Conservation (phyloP, 495 filamentous ascomycete species). For the Parathielavia hyrcaniae region DNA sequence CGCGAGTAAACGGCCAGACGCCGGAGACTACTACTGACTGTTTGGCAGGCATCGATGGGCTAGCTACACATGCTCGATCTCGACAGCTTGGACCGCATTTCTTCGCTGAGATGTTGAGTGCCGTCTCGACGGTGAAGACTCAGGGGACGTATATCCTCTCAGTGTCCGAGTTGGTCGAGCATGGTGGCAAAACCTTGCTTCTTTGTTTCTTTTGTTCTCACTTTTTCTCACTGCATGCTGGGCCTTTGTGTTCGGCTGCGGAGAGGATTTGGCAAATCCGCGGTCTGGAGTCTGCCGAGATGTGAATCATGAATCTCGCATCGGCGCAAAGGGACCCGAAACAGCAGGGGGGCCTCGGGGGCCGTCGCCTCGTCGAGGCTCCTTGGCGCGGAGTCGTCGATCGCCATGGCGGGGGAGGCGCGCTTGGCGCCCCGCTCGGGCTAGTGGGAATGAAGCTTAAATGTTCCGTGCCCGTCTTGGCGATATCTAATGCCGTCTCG, state of each 20-base stretch:
- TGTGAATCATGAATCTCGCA: too few species aligned
- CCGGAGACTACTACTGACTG: conserved; percentile 7
- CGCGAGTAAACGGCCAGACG: not conserved
- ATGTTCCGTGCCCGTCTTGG: not conserved
- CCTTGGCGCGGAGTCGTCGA: too few species aligned
- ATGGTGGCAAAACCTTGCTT: not conserved
- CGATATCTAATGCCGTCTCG: not conserved
- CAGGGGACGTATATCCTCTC: not conserved
- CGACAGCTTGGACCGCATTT: not conserved
- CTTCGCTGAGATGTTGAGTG: not conserved
- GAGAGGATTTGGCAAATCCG: conserved; percentile 33
- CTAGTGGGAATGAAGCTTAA: not conserved
- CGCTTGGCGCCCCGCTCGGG: not conserved
- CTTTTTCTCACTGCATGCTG: conserved; percentile 46
- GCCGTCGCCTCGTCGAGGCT: too few species aligned
- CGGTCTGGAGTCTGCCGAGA: not conserved
- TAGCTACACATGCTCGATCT: conserved; percentile 9
- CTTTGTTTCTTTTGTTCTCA: conserved; percentile 12
- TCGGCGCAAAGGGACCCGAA: too few species aligned
- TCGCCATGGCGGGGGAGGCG: too few species aligned
- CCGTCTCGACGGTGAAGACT: not conserved
- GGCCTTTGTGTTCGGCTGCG: conserved; percentile 35
- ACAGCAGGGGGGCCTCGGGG: too few species aligned
- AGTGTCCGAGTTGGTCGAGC: too few species aligned
- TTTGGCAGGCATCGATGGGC: conserved; percentile 5